A percentile compares a stretch with the other conserved stretches of the same genome.
Evolutionary conservation across 2,329 filamentous ascomycete genomes (phyloP).

Genomic region (Coniosporium uncinatum): DNA sequence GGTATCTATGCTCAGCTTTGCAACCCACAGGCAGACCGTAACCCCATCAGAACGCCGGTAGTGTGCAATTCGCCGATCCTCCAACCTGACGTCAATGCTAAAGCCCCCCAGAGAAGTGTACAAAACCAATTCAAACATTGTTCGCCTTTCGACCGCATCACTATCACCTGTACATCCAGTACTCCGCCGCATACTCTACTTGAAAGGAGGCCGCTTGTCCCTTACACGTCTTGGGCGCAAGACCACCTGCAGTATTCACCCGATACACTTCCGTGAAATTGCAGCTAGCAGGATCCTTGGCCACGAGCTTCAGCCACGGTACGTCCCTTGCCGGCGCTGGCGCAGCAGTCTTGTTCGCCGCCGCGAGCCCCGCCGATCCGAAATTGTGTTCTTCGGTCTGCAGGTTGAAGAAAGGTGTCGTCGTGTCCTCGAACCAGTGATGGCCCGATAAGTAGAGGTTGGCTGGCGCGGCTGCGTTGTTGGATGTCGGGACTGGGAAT

Average conservation of each 20-base stretch:
- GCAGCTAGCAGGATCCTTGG: constrained; percentile 38
- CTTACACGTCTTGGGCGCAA: constrained; percentile 66
- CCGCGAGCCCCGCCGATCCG: constrained; percentile 59
- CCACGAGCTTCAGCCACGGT: constrained; percentile 69
- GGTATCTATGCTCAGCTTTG: neutral
- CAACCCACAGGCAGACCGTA: too few species aligned
- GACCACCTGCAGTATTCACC: constrained; percentile 78
- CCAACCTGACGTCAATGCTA: too few species aligned
- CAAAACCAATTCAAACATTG: neutral
- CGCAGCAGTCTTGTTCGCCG: constrained; percentile 55
- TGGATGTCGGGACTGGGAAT: constrained; percentile 47
- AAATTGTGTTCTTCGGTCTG: constrained; percentile 45
- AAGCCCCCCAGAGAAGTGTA: neutral
- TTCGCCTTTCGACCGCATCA: neutral
- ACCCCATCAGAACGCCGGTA: neutral
- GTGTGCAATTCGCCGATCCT: too few species aligned
- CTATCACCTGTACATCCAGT: constrained; percentile 49
- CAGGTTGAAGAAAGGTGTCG: constrained; percentile 77
- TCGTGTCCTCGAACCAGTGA: constrained; percentile 72
- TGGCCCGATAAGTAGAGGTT: constrained; percentile 64
- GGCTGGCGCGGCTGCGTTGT: constrained; percentile 41
- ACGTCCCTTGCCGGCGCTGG: constrained; percentile 64
- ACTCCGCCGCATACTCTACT: constrained; percentile 80
- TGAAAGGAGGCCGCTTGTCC: constrained; percentile 59
- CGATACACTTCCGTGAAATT: constrained; percentile 75